Evolutionary conservation across 441 rosid species (phyloP).

Genomic region (Dalechampia spathulata): DNA sequence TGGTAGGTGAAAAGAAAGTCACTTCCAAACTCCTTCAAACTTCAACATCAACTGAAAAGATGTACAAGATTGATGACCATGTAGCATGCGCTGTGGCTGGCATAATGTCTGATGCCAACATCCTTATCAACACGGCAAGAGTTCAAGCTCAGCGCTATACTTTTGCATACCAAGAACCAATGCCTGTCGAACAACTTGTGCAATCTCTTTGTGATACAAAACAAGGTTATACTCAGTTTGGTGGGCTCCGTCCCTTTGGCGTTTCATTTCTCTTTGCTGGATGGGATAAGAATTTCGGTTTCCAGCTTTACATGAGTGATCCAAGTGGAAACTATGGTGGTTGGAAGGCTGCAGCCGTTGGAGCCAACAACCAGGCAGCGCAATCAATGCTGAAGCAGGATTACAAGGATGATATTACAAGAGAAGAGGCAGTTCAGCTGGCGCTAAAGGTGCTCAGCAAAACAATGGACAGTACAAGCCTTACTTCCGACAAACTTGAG

Average conservation of each 20-base stretch:
- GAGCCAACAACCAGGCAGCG: slow-evolving; percentile 94
- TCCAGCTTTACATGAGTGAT: slow-evolving; percentile 90
- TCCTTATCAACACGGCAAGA: slow-evolving; percentile 82
- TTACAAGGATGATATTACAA: slow-evolving; percentile 69
- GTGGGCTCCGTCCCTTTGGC: slow-evolving; percentile 93
- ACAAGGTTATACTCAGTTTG: slow-evolving; percentile 91
- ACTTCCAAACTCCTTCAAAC: slow-evolving; percentile 88
- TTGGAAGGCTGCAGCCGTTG: slow-evolving; percentile 92
- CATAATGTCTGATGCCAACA: slow-evolving; percentile 95
- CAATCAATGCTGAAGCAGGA: slow-evolving; percentile 93
- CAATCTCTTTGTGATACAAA: slow-evolving; percentile 93
- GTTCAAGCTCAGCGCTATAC: slow-evolving; percentile 95
- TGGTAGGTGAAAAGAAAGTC: slow-evolving; percentile 95
- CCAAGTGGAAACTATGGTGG: slow-evolving; percentile 95
- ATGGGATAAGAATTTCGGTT: slow-evolving; percentile 86
- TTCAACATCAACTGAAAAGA: slow-evolving; percentile 80
- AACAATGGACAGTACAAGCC: slow-evolving; percentile 91
- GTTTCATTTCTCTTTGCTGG: slow-evolving; percentile 93
- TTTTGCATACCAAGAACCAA: slow-evolving; percentile 83
- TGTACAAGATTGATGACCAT: slow-evolving; percentile 95
- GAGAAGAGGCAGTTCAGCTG: slow-evolving; percentile 80
- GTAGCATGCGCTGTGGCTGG: slow-evolving; percentile 93
- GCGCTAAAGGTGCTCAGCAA: slow-evolving; percentile 79
- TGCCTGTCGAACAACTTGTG: slow-evolving; percentile 93
- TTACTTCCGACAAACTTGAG: slow-evolving; percentile 82